phyloP scores from a whole-genome alignment of 148 eudicot genomes.

The Suaeda aralocaspica region DNA sequence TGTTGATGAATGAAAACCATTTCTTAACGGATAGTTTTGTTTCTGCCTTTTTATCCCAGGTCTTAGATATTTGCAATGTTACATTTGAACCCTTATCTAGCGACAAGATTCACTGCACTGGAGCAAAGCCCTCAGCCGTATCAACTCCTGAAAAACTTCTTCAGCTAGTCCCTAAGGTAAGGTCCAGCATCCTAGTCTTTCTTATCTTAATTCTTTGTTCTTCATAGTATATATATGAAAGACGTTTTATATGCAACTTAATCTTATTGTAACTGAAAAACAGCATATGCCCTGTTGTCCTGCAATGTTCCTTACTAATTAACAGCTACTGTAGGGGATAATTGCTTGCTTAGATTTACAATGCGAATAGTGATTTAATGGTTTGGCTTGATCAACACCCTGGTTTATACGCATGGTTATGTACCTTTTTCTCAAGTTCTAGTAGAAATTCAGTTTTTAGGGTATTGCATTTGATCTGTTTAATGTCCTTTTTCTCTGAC shows the following conservation, averaged over 20 bases:
- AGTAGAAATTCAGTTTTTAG: neutral
- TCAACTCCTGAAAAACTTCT: slow-evolving; percentile 66
- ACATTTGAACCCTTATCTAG: slow-evolving; percentile 57
- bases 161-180: slow-evolving; percentile 76
- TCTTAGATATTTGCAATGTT: slow-evolving; percentile 73
- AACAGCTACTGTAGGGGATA: neutral
- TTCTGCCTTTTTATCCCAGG: slow-evolving; percentile 33
- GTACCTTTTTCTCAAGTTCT: neutral
- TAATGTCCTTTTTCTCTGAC: neutral
- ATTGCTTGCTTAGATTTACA: neutral
- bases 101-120: slow-evolving; percentile 63
- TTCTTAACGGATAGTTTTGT: neutral
- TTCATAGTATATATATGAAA: neutral
- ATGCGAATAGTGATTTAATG: too few species aligned
- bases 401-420: neutral
- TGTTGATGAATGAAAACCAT: neutral
- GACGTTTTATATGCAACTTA: neutral
- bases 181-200: neutral
- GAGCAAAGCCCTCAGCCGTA: slow-evolving; percentile 75
- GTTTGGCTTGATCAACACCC: neutral
- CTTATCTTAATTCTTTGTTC: neutral
- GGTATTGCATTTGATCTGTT: neutral
- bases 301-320: neutral
- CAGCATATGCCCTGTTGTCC: neutral
- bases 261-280: neutral